phyloP scores from a whole-genome alignment of 106 monocot genomes.

The Phalaenopsis aphrodite region DNA sequence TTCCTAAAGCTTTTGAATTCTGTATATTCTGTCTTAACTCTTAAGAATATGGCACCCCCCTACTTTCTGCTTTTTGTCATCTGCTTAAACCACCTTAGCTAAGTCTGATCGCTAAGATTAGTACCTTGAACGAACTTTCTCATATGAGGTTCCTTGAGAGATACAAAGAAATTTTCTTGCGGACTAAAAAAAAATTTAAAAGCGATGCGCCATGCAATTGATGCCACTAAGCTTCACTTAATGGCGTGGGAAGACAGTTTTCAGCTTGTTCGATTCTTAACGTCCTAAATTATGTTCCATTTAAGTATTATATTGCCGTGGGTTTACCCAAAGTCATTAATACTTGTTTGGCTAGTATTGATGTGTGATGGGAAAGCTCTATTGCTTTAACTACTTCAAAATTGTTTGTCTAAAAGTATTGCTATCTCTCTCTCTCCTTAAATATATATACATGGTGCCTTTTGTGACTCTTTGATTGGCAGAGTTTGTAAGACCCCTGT shows the following conservation, averaged over 20 bases:
- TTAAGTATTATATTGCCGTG: background rate
- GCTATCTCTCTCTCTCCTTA: background rate
- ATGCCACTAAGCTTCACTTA: background rate
- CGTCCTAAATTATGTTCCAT: background rate
- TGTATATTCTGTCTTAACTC: background rate
- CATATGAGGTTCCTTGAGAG: background rate
- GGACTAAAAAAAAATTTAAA: background rate
- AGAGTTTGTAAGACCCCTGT: no score
- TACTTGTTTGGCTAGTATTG: background rate
- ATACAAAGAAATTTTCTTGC: background rate
- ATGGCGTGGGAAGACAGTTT: background rate
- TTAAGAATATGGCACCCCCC: background rate
- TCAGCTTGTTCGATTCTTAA: background rate
- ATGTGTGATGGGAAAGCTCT: background rate
- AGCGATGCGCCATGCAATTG: background rate
- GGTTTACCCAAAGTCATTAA: background rate
- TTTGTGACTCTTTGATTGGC: no score
- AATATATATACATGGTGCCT: background rate
- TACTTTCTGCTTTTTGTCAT: background rate
- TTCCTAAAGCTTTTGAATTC: background rate
- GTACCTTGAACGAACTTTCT: background rate
- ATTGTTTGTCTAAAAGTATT: background rate
- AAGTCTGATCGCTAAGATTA: background rate
- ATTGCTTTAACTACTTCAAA: background rate
- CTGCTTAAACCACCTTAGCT: background rate